These are phyloP conservation scores for Penicillium argentinense DNA, from an alignment of 495 filamentous ascomycete species.

Conservation along the genomic window DNA sequence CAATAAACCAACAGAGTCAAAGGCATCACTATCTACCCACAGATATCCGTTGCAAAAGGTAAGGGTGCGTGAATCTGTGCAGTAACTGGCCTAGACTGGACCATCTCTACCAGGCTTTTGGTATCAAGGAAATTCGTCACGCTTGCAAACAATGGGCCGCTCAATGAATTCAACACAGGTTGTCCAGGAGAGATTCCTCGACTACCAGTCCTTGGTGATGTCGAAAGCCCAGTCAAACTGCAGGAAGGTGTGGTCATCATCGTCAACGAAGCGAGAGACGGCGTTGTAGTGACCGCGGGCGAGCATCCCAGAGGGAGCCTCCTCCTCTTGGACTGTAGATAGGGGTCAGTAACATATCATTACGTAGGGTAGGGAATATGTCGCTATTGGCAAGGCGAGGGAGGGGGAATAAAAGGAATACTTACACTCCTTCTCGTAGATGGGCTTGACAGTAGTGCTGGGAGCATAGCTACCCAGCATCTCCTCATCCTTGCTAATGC, in stretches of 20 bases:
- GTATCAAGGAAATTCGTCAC: conserved; percentile 33
- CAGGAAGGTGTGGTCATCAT: conserved; percentile 83
- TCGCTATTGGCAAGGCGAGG: not conserved
- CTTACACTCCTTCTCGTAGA: conserved; percentile 91
- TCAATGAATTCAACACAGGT: conserved; percentile 27
- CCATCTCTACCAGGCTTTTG: conserved; percentile 28
- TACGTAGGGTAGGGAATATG: not conserved
- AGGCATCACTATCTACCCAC: conserved; percentile 9
- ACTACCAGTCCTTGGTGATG: conserved; percentile 87
- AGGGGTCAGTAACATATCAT: not conserved
- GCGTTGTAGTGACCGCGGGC: conserved; percentile 85
- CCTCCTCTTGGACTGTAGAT: conserved; percentile 76
- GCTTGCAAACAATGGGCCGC: conserved; percentile 33
- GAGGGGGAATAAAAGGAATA: conserved; percentile 8
- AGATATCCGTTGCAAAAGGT: too few relatives aligned
- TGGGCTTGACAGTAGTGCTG: conserved; percentile 76
- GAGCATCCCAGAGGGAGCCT: conserved; percentile 86
- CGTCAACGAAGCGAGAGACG: conserved; percentile 83
- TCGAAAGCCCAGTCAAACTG: conserved; percentile 93
- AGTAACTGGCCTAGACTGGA: conserved; percentile 9
- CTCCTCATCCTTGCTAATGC: conserved; percentile 85
- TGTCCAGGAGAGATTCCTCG: conserved; percentile 9
- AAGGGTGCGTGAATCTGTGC: conserved; percentile 19
- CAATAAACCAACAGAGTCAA: conserved; percentile 9
- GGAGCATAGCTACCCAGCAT: conserved; percentile 97